Percentiles rank a stretch among this genome's conserved stretches.
These are phyloP conservation scores for Salix arbutifolia DNA, from an alignment of 345 rosid genomes.

Conservation along the genomic window DNA sequence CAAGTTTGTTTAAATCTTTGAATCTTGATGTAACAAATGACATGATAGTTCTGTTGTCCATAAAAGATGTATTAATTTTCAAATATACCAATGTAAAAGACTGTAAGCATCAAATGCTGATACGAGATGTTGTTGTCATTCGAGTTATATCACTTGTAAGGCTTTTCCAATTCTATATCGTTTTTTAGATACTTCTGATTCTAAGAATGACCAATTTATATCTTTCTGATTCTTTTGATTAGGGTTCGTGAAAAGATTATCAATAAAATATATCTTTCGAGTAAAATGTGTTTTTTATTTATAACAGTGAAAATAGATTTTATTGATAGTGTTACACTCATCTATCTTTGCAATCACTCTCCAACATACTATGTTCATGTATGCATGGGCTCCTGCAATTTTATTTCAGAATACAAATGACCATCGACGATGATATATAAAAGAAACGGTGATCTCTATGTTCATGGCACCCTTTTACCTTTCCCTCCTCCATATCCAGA, in stretches of 20 bases:
- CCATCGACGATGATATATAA: neutral
- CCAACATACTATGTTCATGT: neutral
- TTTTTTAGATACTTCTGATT: neutral
- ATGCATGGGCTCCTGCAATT: conserved; percentile 7
- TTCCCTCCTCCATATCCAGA: conserved; percentile 25
- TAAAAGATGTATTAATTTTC: no score
- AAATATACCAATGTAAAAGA: neutral
- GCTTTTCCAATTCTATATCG: neutral
- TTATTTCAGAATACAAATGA: conserved; percentile 22
- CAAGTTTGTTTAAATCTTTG: no score
- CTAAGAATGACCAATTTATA: neutral
- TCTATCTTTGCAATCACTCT: neutral
- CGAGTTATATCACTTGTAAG: neutral
- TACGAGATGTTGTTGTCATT: neutral
- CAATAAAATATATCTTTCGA: neutral
- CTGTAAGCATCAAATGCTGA: neutral
- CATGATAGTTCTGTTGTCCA: no score
- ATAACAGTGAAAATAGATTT: neutral
- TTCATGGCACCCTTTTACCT: conserved; percentile 25
- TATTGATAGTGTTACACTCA: neutral
- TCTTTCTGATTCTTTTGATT: neutral
- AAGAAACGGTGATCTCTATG: neutral
- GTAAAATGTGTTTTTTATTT: neutral
- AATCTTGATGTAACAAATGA: no score
- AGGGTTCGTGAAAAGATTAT: neutral